Evolutionary conservation across 73 alveolate species (phyloP).

Genomic region (Tetrahymena thermophila): DNA sequence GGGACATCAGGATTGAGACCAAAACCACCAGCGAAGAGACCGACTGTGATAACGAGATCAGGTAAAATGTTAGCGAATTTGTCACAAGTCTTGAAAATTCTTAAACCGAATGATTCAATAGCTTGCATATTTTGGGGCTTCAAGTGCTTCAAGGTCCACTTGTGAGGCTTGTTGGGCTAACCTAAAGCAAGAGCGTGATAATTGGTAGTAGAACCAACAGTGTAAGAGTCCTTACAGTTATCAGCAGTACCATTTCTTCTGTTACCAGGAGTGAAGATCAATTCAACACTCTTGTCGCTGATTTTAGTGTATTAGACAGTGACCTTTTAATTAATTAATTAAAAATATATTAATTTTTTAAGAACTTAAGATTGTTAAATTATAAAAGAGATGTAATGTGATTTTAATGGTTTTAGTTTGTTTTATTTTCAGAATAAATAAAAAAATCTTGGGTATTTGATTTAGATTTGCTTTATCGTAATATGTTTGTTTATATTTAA

Average conservation of each 20-base stretch:
- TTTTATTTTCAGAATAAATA: too few relatives aligned
- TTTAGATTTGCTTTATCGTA: too few relatives aligned
- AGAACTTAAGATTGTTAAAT: not conserved
- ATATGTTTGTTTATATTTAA: too few relatives aligned
- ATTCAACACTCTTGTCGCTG: not conserved
- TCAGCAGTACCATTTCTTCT: not conserved
- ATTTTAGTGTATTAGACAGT: not conserved
- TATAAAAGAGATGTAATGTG: too few relatives aligned
- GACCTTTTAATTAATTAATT: not conserved
- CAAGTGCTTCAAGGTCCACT: not conserved
- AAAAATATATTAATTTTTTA: not conserved
- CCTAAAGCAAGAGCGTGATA: not conserved
- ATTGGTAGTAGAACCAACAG: not conserved
- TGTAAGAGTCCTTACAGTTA: not conserved
- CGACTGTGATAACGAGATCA: conserved; percentile 57
- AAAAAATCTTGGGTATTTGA: too few relatives aligned
- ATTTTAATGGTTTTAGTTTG: too few relatives aligned
- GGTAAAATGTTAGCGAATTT: conserved; percentile 26
- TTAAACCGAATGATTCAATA: conserved; percentile 10
- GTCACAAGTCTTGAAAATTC: conserved; percentile 36
- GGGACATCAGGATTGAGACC: conserved; percentile 69
- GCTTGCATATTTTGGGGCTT: conserved; percentile 4
- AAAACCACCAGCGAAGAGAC: conserved; percentile 79
- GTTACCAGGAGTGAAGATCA: conserved; percentile 2
- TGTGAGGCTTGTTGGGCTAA: not conserved